These are phyloP conservation scores for Diaporthe aspalathi DNA, from an alignment of 2,329 filamentous ascomycete species.

Conservation along the genomic window DNA sequence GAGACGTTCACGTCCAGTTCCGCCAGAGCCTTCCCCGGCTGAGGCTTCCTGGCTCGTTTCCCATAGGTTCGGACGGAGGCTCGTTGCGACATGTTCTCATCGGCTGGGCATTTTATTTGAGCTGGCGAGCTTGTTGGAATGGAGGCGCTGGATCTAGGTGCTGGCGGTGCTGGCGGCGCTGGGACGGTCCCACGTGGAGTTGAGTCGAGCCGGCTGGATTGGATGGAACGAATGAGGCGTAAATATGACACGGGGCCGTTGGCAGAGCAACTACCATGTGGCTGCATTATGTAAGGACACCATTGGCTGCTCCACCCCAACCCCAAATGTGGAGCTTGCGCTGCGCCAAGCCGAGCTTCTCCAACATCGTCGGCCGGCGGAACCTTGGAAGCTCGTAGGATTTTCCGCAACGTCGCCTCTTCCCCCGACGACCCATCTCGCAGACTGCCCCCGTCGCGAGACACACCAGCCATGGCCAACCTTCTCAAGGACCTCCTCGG, in stretches of 20 bases:
- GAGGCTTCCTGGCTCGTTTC: constrained; percentile 57
- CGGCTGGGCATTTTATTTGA: constrained; percentile 33
- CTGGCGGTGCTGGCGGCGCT: background rate
- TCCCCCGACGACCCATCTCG: constrained; percentile 32
- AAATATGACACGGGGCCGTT: background rate
- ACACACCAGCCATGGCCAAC: constrained; percentile 59
- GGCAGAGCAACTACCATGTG: constrained; percentile 2
- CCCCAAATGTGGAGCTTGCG: background rate
- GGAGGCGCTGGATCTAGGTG: background rate
- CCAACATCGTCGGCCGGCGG: background rate
- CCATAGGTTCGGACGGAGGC: constrained; percentile 55
- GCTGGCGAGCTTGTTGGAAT: background rate
- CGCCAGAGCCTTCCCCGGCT: constrained; percentile 43
- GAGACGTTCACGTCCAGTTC: constrained; percentile 48
- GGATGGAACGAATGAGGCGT: background rate
- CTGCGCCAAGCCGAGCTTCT: constrained; percentile 27
- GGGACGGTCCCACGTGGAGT: background rate
- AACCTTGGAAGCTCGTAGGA: constrained; percentile 32
- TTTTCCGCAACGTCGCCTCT: constrained; percentile 34
- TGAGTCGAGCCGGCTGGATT: background rate
- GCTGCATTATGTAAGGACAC: background rate
- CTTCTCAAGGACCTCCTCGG: constrained; percentile 77
- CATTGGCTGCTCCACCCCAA: constrained; percentile 7
- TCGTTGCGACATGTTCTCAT: constrained; percentile 39
- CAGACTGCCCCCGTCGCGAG: constrained; percentile 25